Evolutionary conservation across 139 green algal genomes (phyloP), one percentile per base, ranked within the genome.

Genomic region (Chlamydomonas sp.): DNA sequence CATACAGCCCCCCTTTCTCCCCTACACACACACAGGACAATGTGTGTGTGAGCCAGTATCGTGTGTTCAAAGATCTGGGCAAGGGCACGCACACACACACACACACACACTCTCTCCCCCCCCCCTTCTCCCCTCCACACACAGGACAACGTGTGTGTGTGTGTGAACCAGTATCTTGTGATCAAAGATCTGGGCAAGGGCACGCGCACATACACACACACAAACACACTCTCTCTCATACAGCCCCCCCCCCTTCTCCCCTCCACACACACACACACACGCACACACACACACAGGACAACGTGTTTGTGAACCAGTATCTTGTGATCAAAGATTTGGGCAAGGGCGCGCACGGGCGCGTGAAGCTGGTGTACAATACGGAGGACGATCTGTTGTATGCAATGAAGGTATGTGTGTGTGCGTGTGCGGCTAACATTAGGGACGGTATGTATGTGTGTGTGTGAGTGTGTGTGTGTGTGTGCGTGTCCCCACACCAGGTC

Each of bases 291-390:
- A 54, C 43, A 13, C 73, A 83, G 78, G 78, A 73, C 43, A 77
- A 83, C 70, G 87, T 85, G 16, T 91, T 92, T 75, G 72, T 91
- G 50, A 89, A 91, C 60, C 79, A 93, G 82, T 94, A 94, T 62
- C 78, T 91, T n/a, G 78, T 94, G 13, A 79, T 94, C 37, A 84
- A 89, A 49, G 86, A 88, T 2, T 74, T 94, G 61, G 88, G 88
- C 0, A 70, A 82, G 28, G 88, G 88, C 35, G 67, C 73, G 1
- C 84, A 81, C 47, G 88, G 88, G 26, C 88, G 81, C 10, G 88
- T 94, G 3, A 92, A 92, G 72, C 79, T 94, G 62, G 82, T 81
- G 36, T 83, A 91, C 30, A 86, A 87, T 78, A 88, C 73, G 35
- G 43, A 83, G 29, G 82, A 94, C 72, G 78, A 87, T 35, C 69